phyloP scores from a whole-genome alignment of 768 basidiomycete genomes.

The Lentinula boryana region DNA sequence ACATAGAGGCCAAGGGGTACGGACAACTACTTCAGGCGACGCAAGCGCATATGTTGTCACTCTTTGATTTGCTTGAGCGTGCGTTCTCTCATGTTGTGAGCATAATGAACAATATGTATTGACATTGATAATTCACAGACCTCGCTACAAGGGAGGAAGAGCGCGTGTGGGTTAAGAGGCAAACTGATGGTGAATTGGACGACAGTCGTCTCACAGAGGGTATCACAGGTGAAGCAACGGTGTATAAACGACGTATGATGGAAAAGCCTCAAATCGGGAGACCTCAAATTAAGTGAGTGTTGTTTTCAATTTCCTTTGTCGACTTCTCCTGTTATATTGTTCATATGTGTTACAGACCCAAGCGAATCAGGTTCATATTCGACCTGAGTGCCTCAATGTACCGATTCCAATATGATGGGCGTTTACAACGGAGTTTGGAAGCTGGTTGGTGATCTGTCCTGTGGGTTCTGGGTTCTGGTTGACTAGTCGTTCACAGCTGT shows the following conservation, averaged over 20 bases:
- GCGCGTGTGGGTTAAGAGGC: slow-evolving; percentile 65
- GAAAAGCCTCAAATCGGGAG: slow-evolving; percentile 63
- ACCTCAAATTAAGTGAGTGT: slow-evolving; percentile 59
- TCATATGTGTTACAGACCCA: slow-evolving; percentile 39
- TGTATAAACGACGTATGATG: slow-evolving; percentile 67
- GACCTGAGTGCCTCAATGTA: slow-evolving; percentile 73
- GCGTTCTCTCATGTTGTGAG: slow-evolving; percentile 14
- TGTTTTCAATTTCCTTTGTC: background rate
- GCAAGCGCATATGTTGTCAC: slow-evolving; percentile 52
- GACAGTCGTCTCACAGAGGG: slow-evolving; percentile 63
- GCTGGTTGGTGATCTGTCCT: slow-evolving; percentile 37
- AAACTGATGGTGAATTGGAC: slow-evolving; percentile 67
- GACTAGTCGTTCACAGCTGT: slow-evolving; percentile 35
- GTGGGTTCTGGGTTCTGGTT: background rate
- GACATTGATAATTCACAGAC: slow-evolving; percentile 27
- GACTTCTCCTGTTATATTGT: background rate
- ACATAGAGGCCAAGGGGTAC: slow-evolving; percentile 51
- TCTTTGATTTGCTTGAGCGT: slow-evolving; percentile 62
- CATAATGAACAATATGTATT: background rate
- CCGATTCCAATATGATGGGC: slow-evolving; percentile 69
- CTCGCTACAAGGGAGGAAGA: slow-evolving; percentile 66
- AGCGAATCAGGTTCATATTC: slow-evolving; percentile 64
- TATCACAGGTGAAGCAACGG: slow-evolving; percentile 60
- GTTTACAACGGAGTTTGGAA: slow-evolving; percentile 56
- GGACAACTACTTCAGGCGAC: slow-evolving; percentile 45